These are phyloP conservation scores for Tylopilus sp. DNA, from an alignment of 1,284 basidiomycete genomes.

Conservation along the genomic window DNA sequence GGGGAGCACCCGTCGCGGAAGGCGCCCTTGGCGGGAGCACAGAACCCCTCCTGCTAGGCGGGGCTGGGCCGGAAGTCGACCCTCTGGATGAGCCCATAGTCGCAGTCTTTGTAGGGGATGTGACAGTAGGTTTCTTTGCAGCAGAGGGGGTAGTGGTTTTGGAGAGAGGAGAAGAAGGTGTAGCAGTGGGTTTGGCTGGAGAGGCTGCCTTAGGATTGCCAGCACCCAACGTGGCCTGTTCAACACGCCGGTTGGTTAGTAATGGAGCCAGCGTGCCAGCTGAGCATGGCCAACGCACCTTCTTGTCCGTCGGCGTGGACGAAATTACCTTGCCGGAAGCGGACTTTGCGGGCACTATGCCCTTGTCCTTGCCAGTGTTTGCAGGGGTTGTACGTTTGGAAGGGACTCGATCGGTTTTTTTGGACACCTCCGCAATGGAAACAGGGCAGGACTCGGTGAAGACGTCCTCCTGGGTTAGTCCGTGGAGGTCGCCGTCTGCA, in stretches of 20 bases:
- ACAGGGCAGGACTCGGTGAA: slow-evolving; percentile 12
- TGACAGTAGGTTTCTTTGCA: slow-evolving; percentile 49
- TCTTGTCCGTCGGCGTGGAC: slow-evolving; percentile 58
- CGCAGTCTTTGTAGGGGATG: slow-evolving; percentile 40
- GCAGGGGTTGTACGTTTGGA: slow-evolving; percentile 32
- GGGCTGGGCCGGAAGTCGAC: slow-evolving; percentile 32
- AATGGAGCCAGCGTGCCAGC: slow-evolving; percentile 24
- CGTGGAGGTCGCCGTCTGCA: slow-evolving; percentile 7
- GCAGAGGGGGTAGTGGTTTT: slow-evolving; percentile 37
- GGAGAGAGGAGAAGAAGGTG: slow-evolving; percentile 36
- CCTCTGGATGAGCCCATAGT: slow-evolving; percentile 39
- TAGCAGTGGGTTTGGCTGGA: slow-evolving; percentile 40
- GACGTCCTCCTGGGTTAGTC: slow-evolving; percentile 15
- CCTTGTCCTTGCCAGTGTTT: slow-evolving; percentile 38
- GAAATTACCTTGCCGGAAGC: slow-evolving; percentile 32
- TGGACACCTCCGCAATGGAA: slow-evolving; percentile 20
- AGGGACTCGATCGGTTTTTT: slow-evolving; percentile 21
- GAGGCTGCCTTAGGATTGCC: slow-evolving; percentile 51
- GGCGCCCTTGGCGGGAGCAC: slow-evolving; percentile 39
- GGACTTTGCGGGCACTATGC: slow-evolving; percentile 23
- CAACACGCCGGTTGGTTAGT: slow-evolving; percentile 21
- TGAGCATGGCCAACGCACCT: slow-evolving; percentile 43
- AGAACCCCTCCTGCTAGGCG: slow-evolving; percentile 46
- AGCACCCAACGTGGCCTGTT: slow-evolving; percentile 63
- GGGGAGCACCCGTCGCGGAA: slow-evolving; percentile 28